A percentile compares a stretch with the other conserved stretches of the same genome.
Evolutionary conservation across 2,329 filamentous ascomycete genomes (phyloP).

Genomic region (Fusarium scirpi): DNA sequence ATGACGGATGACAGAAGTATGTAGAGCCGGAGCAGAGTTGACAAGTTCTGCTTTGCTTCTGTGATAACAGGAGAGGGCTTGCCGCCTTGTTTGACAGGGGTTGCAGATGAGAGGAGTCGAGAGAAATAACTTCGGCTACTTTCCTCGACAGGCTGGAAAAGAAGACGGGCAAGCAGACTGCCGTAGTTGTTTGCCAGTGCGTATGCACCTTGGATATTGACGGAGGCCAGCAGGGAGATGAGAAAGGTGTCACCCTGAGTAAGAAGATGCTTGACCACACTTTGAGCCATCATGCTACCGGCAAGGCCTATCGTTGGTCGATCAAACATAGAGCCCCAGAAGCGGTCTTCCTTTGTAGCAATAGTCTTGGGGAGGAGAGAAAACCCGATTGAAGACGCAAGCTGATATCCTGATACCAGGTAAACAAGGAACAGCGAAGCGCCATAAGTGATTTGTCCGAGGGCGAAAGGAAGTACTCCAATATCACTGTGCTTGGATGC

Average conservation of each 20-base stretch:
- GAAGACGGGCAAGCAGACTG: constrained; percentile 84
- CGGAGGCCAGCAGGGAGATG: constrained; percentile 80
- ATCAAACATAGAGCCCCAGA: constrained; percentile 73
- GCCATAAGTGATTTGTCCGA: constrained; percentile 86
- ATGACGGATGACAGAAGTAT: constrained; percentile 77
- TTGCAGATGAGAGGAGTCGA: constrained; percentile 70
- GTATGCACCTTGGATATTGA: constrained; percentile 89
- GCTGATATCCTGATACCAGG: constrained; percentile 66
- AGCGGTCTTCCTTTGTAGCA: constrained; percentile 49
- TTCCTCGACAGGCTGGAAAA: constrained; percentile 97
- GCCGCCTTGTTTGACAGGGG: constrained; percentile 26
- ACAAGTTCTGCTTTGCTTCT: constrained; percentile 66
- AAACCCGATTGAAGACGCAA: constrained; percentile 71
- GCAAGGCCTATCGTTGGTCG: constrained; percentile 77
- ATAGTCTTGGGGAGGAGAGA: constrained; percentile 70
- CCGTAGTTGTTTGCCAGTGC: constrained; percentile 96
- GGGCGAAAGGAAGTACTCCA: constrained; percentile 88
- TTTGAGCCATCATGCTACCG: constrained; percentile 87
- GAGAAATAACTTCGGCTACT: constrained; percentile 91
- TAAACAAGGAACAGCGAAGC: constrained; percentile 77
- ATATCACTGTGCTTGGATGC: constrained; percentile 66
- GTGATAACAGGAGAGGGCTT: constrained; percentile 48
- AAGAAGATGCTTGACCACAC: constrained; percentile 89
- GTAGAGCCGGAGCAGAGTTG: constrained; percentile 78
- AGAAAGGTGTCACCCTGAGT: constrained; percentile 95